phyloP scores from a whole-genome alignment of 345 rosid species.

The Salix koriyanagi region DNA sequence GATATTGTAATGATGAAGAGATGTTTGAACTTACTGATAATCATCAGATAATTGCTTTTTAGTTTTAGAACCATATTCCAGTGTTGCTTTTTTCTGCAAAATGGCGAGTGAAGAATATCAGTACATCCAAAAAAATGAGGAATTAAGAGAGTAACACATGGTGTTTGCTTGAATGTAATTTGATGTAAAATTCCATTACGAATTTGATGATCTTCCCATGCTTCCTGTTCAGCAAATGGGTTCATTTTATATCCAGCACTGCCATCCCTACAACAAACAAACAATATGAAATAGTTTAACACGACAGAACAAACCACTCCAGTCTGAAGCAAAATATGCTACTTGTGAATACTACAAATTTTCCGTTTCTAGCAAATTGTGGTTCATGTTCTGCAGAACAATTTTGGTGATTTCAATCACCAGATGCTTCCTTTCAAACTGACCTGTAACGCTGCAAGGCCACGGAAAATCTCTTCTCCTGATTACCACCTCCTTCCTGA shows the following conservation, averaged over 20 bases:
- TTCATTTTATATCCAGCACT: constrained; percentile 80
- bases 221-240: constrained; percentile 98
- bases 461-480: constrained; percentile 92
- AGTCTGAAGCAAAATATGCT: background rate
- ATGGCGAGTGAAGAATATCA: constrained; percentile 9
- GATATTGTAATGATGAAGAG: background rate
- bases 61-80: constrained; percentile 81
- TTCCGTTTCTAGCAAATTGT: constrained; percentile 15
- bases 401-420: background rate
- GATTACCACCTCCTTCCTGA: constrained; percentile 72
- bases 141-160: too few relatives aligned
- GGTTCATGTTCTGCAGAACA: constrained; percentile 1
- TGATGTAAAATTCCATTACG: constrained; percentile 32
- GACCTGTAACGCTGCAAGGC: constrained; percentile 85
- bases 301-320: constrained; percentile 1
- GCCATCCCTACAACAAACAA: constrained; percentile 43
- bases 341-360: background rate
- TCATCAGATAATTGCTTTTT: constrained; percentile 58
- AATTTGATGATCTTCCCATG: constrained; percentile 99
- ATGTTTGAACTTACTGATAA: constrained; percentile 55
- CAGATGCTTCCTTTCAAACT: constrained; percentile 12
- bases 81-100: constrained; percentile 74
- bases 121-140: too few relatives aligned
- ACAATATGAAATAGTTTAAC: background rate
- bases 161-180: too few relatives aligned